Evolutionary conservation across 202 grass and related monocot species (phyloP).

Genomic region (Bolboschoenoplectus hybrid): DNA sequence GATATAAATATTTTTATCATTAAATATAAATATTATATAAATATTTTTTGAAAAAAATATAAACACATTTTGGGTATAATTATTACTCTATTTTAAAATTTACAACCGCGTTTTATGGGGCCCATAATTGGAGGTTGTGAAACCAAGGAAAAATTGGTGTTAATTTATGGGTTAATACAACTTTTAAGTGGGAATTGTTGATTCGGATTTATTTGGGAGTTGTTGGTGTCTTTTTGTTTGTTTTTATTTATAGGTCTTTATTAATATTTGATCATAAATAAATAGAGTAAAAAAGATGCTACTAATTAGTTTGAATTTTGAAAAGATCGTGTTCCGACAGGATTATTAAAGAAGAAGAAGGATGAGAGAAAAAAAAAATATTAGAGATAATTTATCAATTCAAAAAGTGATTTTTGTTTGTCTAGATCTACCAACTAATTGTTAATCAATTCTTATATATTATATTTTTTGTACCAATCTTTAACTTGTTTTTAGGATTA

Average conservation of each 20-base stretch:
- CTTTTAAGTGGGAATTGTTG: background rate
- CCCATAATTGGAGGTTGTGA: background rate
- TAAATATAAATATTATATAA: too few relatives aligned
- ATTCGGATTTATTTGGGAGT: background rate
- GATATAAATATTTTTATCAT: too few relatives aligned
- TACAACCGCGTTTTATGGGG: slow-evolving; percentile 13
- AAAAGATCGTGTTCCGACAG: background rate
- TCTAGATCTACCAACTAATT: background rate
- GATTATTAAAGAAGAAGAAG: background rate
- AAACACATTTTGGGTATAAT: too few relatives aligned
- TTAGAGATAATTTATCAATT: background rate
- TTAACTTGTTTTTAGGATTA: too few relatives aligned
- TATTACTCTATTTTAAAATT: background rate
- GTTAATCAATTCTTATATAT: background rate
- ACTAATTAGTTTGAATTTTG: background rate
- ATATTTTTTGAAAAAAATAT: too few relatives aligned
- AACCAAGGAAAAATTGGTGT: background rate
- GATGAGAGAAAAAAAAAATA: background rate
- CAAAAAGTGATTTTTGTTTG: background rate
- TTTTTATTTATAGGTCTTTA: background rate
- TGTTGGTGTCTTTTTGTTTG: background rate
- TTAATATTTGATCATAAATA: background rate
- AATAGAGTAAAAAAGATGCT: background rate
- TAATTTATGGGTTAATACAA: background rate
- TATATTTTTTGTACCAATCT: background rate